phyloP scores from a whole-genome alignment of 805 yeast genomes.

The Grigorovia humatica region DNA sequence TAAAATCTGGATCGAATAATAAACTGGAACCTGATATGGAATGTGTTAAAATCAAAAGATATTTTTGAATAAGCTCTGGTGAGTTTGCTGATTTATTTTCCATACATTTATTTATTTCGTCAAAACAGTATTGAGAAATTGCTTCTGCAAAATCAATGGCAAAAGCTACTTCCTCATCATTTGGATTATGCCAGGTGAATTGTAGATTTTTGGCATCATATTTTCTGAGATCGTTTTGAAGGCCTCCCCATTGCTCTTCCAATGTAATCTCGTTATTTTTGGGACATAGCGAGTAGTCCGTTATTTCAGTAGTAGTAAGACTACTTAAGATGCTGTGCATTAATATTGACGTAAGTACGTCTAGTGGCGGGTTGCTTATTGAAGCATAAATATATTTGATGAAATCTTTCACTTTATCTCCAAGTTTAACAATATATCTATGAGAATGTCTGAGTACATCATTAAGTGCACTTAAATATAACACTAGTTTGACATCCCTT shows the following conservation, averaged over 20 bases:
- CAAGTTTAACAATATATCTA: constrained; percentile 34
- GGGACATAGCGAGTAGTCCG: constrained; percentile 45
- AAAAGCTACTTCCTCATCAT: constrained; percentile 40
- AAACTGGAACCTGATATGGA: constrained; percentile 60
- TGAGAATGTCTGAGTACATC: constrained; percentile 65
- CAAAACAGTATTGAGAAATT: constrained; percentile 36
- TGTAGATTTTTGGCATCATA: constrained; percentile 39
- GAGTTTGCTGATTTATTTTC: constrained; percentile 9
- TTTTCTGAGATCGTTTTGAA: constrained; percentile 46
- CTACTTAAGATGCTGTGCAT: constrained; percentile 59
- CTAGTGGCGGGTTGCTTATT: constrained; percentile 43
- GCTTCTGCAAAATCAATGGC: constrained; percentile 50
- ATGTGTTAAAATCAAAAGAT: constrained; percentile 48
- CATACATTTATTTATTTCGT: constrained; percentile 32
- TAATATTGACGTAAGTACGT: constrained; percentile 48
- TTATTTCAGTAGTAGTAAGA: constrained; percentile 48
- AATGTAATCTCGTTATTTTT: constrained; percentile 31
- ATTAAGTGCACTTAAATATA: constrained; percentile 60
- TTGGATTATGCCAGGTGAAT: constrained; percentile 72
- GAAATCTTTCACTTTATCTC: constrained; percentile 35
- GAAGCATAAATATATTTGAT: constrained; percentile 21
- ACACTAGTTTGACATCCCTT: constrained; percentile 66
- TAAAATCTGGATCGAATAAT: constrained; percentile 63
- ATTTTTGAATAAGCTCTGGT: constrained; percentile 45
- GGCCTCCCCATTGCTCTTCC: constrained; percentile 65